Evolutionary conservation across 805 yeast species (phyloP).

Genomic region (Yarrowia sp.): DNA sequence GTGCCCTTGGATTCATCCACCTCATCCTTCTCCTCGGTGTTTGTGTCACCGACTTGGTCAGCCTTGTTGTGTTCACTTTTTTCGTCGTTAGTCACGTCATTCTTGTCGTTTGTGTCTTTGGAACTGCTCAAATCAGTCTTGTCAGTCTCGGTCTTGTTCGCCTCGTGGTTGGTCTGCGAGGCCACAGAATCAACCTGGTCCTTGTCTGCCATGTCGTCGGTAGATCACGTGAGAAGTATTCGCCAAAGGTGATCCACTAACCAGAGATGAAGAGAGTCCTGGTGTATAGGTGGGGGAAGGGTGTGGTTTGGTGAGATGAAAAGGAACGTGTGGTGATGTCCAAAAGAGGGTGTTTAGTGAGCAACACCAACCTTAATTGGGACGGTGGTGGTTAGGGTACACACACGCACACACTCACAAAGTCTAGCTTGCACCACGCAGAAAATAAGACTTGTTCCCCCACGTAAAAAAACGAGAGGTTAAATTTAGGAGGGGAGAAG

Average conservation of each 20-base stretch:
- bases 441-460: no score
- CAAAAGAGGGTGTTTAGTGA: constrained; percentile 31
- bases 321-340: constrained; percentile 17
- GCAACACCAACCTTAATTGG: constrained; percentile 30
- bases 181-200: constrained; percentile 16
- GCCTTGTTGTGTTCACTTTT: no score
- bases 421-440: neutral
- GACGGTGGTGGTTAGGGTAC: constrained; percentile 3
- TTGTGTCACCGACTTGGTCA: no score
- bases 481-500: neutral
- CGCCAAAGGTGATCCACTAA: neutral
- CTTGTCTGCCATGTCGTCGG: constrained; percentile 32
- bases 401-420: neutral
- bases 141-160: neutral
- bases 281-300: neutral
- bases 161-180: neutral
- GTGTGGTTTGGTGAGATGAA: neutral
- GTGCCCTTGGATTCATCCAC: no score
- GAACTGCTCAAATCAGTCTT: neutral
- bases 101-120: neutral
- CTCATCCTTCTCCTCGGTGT: no score
- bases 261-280: neutral
- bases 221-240: constrained; percentile 11
- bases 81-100: no score
- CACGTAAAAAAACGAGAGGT: neutral